Evolutionary conservation across 331 rosid genomes (phyloP), one percentile per base, ranked within the genome.

Genomic region (Spiraea crenata): DNA sequence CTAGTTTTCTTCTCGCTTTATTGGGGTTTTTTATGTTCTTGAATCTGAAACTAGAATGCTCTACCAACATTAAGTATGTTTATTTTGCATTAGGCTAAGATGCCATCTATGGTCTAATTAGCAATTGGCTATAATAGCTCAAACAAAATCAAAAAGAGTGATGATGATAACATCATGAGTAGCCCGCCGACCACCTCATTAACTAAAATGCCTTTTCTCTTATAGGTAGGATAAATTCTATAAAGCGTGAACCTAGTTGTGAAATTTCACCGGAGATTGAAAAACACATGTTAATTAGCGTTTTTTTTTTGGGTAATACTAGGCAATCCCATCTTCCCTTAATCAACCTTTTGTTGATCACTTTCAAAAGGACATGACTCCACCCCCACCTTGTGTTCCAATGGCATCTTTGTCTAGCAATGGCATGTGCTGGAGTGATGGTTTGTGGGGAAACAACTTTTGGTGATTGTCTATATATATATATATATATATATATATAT

Each of bases 391-490:
- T 25, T 25, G 31, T 25, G 31, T 25, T 25, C 31, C 31, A 25
- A 25, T 25, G 31, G 72, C 81, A 79, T 71, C 59, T 31, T 48
- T 12, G 35, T 72, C 16, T 74, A 78, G 72, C 80, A 82, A 74
- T 39, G 82, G 85, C 98, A 89, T 92, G 98, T 92, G 98, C 80
- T 81, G 77, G 89, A 81, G 83, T 87, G 95, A 87, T 86, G 90
- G 80, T 0, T 25, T 58, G 93, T 75, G 88, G 82, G 86, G 78
- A 83, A 80, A 74, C 73, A 45, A 71, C 79, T 78, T 83, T 78
- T 65, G 78, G 78, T 57, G 75, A 76, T 80, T 80, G 89, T 71
- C 69, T 84, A 80, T 85, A 79, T 74, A 75, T 77, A n/a, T 80
- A 87, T 71, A 67, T 25, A 25, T 25, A 84, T 84, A 80, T 85